These are phyloP conservation scores for Colletotrichum endophyticum DNA, from an alignment of 2,329 filamentous ascomycete genomes.

Conservation along the genomic window DNA sequence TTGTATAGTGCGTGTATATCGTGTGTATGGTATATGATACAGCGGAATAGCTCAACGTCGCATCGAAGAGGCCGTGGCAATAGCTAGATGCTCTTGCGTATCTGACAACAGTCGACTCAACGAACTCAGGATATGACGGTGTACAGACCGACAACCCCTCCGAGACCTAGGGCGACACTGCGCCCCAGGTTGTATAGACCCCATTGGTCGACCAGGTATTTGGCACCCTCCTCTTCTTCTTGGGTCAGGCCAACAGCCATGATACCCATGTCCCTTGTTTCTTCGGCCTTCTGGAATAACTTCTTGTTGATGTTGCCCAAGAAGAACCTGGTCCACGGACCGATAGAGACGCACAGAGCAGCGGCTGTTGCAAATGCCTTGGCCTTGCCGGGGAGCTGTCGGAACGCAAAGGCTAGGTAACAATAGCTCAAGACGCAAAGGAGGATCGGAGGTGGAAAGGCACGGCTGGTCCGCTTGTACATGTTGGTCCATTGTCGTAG, in stretches of 20 bases:
- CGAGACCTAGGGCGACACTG: constrained; percentile 31
- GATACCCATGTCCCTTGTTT: constrained; percentile 37
- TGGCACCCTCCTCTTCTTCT: constrained; percentile 47
- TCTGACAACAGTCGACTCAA: background rate
- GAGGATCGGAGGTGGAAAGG: constrained; percentile 43
- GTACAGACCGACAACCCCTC: constrained; percentile 31
- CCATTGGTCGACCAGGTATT: constrained; percentile 61
- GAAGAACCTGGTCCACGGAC: constrained; percentile 57
- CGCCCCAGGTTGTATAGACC: constrained; percentile 55
- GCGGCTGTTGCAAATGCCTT: constrained; percentile 52
- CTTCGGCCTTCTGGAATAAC: constrained; percentile 47
- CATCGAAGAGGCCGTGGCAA: background rate
- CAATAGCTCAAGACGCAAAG: constrained; percentile 45
- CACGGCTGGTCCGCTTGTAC: constrained; percentile 41
- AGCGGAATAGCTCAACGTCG: background rate
- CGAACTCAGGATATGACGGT: constrained; percentile 23
- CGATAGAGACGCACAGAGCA: constrained; percentile 45
- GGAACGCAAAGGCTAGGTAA: constrained; percentile 46
- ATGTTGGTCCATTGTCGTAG: constrained; percentile 58
- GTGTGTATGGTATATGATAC: background rate
- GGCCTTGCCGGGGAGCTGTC: constrained; percentile 30
- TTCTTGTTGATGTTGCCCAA: constrained; percentile 53
- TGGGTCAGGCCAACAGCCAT: constrained; percentile 41
- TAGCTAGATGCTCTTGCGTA: background rate
- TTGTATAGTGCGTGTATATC: background rate